Evolutionary conservation across 2,329 filamentous ascomycete genomes (phyloP).

Genomic region (Biscogniauxia mediterranea): DNA sequence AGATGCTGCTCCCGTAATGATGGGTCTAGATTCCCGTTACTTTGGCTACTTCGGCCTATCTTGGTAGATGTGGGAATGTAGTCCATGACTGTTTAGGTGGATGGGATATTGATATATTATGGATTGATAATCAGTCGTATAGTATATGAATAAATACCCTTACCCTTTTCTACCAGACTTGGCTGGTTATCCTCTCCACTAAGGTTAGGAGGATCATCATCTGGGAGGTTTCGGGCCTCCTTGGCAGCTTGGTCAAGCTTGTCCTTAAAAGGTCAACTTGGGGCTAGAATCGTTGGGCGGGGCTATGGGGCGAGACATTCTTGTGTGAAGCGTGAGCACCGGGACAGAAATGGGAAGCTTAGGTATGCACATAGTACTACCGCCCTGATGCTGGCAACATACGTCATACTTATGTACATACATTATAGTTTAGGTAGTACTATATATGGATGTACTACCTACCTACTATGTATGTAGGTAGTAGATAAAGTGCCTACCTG

Average conservation of each 20-base stretch:
- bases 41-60: slow-evolving; percentile 37
- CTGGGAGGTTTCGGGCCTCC: slow-evolving; percentile 31
- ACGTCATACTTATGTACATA: too few species aligned
- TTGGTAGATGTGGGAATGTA: slow-evolving; percentile 44
- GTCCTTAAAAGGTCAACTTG: slow-evolving; percentile 40
- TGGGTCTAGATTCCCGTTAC: slow-evolving; percentile 27
- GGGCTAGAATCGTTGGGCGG: background rate
- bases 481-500: too few species aligned
- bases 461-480: too few species aligned
- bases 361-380: too few species aligned
- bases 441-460: too few species aligned
- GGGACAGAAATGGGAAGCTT: background rate
- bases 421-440: too few species aligned
- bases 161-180: slow-evolving; percentile 45
- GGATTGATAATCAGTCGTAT: background rate
- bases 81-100: slow-evolving; percentile 35
- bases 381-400: too few species aligned
- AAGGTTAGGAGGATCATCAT: slow-evolving; percentile 9
- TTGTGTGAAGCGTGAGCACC: too few species aligned
- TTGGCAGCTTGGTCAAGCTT: slow-evolving; percentile 44
- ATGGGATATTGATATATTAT: background rate
- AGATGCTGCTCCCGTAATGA: slow-evolving; percentile 13
- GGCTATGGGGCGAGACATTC: slow-evolving; percentile 7
- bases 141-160: slow-evolving; percentile 7
- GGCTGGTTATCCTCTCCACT: slow-evolving; percentile 26